phyloP scores from a whole-genome alignment of 2,329 filamentous ascomycete genomes.

The Aspergillaceae sp. region DNA sequence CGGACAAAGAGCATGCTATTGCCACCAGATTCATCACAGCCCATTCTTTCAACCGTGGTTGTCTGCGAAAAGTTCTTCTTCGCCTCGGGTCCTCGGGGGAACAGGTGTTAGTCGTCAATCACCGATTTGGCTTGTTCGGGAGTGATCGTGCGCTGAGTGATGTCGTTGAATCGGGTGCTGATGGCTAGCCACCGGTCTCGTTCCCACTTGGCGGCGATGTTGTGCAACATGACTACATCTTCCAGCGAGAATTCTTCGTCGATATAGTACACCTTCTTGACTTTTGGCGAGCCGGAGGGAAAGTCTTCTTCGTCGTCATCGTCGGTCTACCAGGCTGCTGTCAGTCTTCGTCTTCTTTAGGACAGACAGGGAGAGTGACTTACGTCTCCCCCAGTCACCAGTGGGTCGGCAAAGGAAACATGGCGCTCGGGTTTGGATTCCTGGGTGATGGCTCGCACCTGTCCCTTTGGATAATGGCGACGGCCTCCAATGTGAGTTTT shows the following conservation, averaged over 20 bases:
- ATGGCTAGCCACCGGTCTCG: conserved; percentile 40
- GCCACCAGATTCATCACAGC: not conserved
- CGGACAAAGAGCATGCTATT: not conserved
- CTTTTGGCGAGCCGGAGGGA: not conserved
- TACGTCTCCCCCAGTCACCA: conserved; percentile 9
- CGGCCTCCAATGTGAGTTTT: not conserved
- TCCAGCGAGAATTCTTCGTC: conserved; percentile 19
- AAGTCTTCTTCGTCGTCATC: conserved; percentile 1
- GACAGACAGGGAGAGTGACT: not conserved
- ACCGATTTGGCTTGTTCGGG: conserved; percentile 28
- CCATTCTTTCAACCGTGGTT: too few species aligned
- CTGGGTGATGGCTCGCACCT: not conserved
- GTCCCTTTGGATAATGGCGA: not conserved
- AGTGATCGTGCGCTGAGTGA: conserved; percentile 40
- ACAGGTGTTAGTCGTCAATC: conserved; percentile 3
- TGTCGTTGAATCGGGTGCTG: conserved; percentile 41
- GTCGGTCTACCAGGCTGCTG: not conserved
- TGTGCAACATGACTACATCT: conserved; percentile 30
- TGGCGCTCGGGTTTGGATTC: conserved; percentile 4
- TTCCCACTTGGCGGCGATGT: conserved; percentile 37
- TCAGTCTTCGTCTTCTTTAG: not conserved
- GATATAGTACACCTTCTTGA: conserved; percentile 14
- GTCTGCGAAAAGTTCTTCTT: not conserved
- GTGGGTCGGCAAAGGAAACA: conserved; percentile 12
- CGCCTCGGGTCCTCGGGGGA: not conserved